Conservation (phyloP, 2,329 filamentous ascomycete genomes). For the Sporothrix variecibatus region DNA sequence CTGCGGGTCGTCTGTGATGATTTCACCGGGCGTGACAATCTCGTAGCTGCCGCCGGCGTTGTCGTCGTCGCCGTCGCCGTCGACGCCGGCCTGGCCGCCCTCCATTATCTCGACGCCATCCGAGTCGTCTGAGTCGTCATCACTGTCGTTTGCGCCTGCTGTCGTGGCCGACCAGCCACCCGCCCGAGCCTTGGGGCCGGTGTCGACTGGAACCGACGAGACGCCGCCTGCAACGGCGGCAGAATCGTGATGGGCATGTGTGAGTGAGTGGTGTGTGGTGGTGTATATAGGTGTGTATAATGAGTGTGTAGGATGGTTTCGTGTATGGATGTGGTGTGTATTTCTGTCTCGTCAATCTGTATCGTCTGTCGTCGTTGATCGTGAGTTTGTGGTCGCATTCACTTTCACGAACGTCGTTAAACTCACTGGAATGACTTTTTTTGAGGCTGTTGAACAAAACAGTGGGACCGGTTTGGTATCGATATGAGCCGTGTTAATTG, state of each 20-base stretch:
- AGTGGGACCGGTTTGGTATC: constrained; percentile 1
- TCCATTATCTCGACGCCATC: constrained; percentile 50
- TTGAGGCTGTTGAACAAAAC: background rate
- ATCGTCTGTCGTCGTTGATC: background rate
- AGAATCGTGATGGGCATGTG: constrained; percentile 53
- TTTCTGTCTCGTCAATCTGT: too few species aligned
- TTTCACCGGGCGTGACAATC: constrained; percentile 85
- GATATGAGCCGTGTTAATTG: background rate
- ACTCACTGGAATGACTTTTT: constrained; percentile 1
- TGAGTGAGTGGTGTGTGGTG: background rate
- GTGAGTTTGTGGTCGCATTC: background rate
- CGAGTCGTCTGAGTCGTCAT: constrained; percentile 40
- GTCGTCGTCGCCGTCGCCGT: background rate
- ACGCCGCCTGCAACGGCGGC: constrained; percentile 42
- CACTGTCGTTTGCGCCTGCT: constrained; percentile 22
- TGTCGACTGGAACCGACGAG: constrained; percentile 28
- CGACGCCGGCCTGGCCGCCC: background rate
- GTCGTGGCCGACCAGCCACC: background rate
- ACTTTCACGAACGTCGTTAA: background rate
- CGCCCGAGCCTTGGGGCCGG: background rate
- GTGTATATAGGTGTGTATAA: background rate
- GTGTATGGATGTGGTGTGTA: background rate
- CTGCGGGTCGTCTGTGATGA: constrained; percentile 88
- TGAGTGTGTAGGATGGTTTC: background rate
- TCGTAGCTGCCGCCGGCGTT: constrained; percentile 41